Conservation (phyloP, 1,284 basidiomycete species). For the Boletus sp. region DNA sequence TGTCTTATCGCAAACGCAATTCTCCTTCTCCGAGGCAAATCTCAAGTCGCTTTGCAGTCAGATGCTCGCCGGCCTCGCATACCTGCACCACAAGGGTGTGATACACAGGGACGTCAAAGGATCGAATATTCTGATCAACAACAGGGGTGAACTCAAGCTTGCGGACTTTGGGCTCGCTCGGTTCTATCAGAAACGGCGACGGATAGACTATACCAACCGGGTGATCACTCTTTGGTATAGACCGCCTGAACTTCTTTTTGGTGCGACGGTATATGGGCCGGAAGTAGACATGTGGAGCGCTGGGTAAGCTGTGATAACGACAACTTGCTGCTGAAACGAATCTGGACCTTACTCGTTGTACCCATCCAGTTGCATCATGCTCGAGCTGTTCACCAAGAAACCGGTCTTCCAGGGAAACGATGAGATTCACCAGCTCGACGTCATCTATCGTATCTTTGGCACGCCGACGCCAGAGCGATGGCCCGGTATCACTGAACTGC, state of each 20-base stretch:
- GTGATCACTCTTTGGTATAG: constrained; percentile 99
- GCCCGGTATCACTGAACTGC: constrained; percentile 78
- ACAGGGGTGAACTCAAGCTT: constrained; percentile 89
- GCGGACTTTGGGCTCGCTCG: constrained; percentile 98
- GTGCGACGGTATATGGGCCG: constrained; percentile 93
- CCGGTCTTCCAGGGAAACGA: constrained; percentile 96
- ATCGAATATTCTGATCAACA: constrained; percentile 95
- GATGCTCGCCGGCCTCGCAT: constrained; percentile 90
- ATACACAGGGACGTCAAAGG: constrained; percentile 99
- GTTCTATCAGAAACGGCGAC: constrained; percentile 88
- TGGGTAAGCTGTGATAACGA: constrained; percentile 52
- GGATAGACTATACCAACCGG: constrained; percentile 95
- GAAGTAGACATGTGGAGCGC: constrained; percentile 99
- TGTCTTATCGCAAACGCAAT: constrained; percentile 87
- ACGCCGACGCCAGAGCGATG: constrained; percentile 83
- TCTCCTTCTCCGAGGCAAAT: constrained; percentile 79
- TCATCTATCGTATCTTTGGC: constrained; percentile 87
- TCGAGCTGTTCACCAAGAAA: constrained; percentile 93
- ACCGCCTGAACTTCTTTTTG: constrained; percentile 92
- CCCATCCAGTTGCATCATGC: constrained; percentile 84
- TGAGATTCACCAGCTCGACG: constrained; percentile 95
- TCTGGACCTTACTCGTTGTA: constrained; percentile 3
- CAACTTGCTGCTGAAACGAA: not conserved
- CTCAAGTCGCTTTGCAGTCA: constrained; percentile 94
- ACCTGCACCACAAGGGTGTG: constrained; percentile 92